Evolutionary conservation across 352 stramenopile species (phyloP).

Genomic region (Pythium coloratum): DNA sequence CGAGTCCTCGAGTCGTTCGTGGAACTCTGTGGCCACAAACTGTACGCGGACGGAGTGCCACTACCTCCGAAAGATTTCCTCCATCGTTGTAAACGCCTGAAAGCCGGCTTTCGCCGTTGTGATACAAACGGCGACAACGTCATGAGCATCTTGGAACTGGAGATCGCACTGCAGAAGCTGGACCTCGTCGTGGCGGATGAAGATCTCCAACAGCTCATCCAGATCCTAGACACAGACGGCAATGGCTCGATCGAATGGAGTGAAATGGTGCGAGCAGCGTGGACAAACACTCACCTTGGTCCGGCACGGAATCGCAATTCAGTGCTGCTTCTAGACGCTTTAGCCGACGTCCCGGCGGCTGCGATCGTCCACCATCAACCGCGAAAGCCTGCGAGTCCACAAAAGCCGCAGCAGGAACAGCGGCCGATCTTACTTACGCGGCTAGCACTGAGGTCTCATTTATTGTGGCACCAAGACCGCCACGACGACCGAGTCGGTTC

Average conservation of each 20-base stretch:
- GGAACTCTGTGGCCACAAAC: constrained; percentile 1
- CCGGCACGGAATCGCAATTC: constrained; percentile 9
- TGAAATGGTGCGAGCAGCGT: constrained; percentile 14
- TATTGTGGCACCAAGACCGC: not conserved
- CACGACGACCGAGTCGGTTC: not conserved
- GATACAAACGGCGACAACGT: constrained; percentile 20
- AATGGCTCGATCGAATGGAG: constrained; percentile 23
- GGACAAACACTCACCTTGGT: constrained; percentile 4
- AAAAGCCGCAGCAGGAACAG: not conserved
- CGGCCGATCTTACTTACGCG: not conserved
- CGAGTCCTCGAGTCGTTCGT: constrained; percentile 11
- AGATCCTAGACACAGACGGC: constrained; percentile 7
- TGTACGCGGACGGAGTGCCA: not conserved
- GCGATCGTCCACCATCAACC: not conserved
- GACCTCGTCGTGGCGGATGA: constrained; percentile 18
- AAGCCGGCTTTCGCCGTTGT: constrained; percentile 15
- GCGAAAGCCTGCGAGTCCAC: not conserved
- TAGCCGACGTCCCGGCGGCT: constrained; percentile 5
- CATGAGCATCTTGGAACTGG: constrained; percentile 13
- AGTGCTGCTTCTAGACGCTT: constrained; percentile 14
- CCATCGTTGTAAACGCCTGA: constrained; percentile 5
- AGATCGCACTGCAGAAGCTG: constrained; percentile 22
- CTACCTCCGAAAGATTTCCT: constrained; percentile 15
- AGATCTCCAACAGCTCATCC: not conserved
- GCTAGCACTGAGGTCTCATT: not conserved